These are phyloP conservation scores for Phytopythium boreale DNA, from an alignment of 352 stramenopile species.

Conservation along the genomic window DNA sequence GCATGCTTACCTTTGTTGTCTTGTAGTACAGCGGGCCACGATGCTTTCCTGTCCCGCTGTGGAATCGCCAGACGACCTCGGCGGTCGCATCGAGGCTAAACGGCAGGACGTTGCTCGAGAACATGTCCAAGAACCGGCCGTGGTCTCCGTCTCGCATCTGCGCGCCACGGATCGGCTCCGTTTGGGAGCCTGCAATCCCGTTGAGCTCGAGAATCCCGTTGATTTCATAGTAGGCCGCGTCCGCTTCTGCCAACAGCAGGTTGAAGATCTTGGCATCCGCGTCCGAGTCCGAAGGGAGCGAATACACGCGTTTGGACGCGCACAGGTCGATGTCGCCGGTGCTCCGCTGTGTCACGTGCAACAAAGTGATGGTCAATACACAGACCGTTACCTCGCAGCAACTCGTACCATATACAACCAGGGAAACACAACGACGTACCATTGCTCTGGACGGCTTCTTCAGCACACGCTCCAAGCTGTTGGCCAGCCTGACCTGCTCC, in stretches of 20 bases:
- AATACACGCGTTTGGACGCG: constrained; percentile 9
- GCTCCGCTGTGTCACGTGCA: constrained; percentile 4
- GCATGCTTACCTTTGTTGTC: constrained; percentile 2
- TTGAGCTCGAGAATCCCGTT: constrained; percentile 17
- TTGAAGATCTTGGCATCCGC: constrained; percentile 13
- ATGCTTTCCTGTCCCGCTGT: constrained; percentile 17
- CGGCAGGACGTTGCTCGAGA: constrained; percentile 17
- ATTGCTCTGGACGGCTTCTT: constrained; percentile 14
- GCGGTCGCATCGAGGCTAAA: constrained; percentile 12
- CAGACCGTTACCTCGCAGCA: background rate
- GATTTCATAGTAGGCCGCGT: constrained; percentile 13
- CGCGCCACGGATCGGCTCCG: constrained; percentile 5
- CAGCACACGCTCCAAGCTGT: constrained; percentile 23
- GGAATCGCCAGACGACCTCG: constrained; percentile 17
- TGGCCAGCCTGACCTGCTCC: constrained; percentile 28
- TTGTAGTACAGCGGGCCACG: constrained; percentile 21
- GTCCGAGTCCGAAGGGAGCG: constrained; percentile 2
- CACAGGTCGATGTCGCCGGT: constrained; percentile 13
- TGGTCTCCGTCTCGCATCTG: constrained; percentile 17
- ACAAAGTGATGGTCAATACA: background rate
- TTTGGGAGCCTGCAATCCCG: constrained; percentile 7
- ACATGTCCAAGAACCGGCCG: constrained; percentile 20
- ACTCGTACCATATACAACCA: background rate
- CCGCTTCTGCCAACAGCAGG: constrained; percentile 12
- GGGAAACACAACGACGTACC: background rate